Evolutionary conservation across 176 grass and related monocot genomes (phyloP).

Genomic region (Aegilops bicornis): DNA sequence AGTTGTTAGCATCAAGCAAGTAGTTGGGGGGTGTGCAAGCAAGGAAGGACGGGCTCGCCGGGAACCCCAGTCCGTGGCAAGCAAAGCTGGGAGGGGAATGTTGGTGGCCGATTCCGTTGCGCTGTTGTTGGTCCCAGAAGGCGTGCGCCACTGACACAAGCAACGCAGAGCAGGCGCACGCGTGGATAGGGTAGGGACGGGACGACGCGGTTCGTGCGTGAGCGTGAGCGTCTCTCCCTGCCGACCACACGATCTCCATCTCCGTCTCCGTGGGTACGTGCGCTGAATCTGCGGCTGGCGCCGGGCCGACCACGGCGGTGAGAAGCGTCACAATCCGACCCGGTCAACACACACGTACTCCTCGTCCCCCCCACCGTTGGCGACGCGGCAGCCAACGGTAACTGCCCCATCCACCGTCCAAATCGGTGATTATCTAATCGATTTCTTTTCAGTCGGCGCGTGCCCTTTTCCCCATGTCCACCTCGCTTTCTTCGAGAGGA

Average conservation of each 20-base stretch:
- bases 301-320: background rate
- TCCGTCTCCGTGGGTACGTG: background rate
- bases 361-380: background rate
- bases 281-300: background rate
- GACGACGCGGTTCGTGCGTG: background rate
- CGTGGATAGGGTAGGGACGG: background rate
- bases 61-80: background rate
- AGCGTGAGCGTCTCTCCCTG: background rate
- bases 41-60: background rate
- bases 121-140: background rate
- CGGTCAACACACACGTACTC: background rate
- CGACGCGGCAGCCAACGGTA: constrained; percentile 8
- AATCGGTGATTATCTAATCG: background rate
- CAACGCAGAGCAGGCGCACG: background rate
- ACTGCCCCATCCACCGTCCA: background rate
- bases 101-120: background rate
- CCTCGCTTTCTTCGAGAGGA: background rate
- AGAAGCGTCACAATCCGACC: background rate
- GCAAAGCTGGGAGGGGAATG: background rate
- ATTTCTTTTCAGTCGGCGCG: background rate
- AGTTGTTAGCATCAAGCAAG: background rate
- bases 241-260: background rate
- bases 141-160: background rate
- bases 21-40: background rate
- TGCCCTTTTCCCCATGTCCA: background rate